Evolutionary conservation across 306 rosid species (phyloP), one percentile per base, ranked within the genome.

Genomic region (Lupinus albus): DNA sequence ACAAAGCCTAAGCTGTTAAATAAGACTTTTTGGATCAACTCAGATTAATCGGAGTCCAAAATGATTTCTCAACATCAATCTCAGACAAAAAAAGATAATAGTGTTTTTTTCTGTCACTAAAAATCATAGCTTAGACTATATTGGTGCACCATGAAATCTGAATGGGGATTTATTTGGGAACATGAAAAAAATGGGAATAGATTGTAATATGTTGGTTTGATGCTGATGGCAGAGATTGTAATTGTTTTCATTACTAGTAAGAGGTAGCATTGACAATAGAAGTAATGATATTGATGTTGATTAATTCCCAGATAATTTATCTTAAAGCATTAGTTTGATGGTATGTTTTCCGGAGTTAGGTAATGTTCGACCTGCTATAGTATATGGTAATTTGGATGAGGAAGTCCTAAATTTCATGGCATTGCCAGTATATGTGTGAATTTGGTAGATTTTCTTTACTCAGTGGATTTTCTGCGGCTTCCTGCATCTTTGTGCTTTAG

Each of bases 371-470:
- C 13, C 32, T 11, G 35, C 33, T 45, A 74, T 56, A 13, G 35
- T 20, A 20, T 18, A 21, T 51, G 42, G 30, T 41, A 42, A 60
- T 11, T 51, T 51, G 7, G 16, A 4, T n/a, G 38, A 53, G 13
- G 3, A 45, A 35, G 49, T 62, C 8, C 17, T 38, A 1, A 14
- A 33, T 30, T 75, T 17, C 68, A 6, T 25, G 21, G 28, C n/a
- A 21, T 60, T 68, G 46, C 11, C 42, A 8, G 25, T 63, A 39
- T 4, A 25, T 25, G 7, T 55, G 48, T 12, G 50, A 38, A 47
- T 47, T 53, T 32, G 16, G 36, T 51, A n/a, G 13, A 14, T 33
- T 13, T 18, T 58, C 25, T 64, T 52, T 58, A 56, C 41, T 63
- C 62, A 14, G 50, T 25, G 32, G 21, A 56, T 38, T 11, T 49